phyloP scores from a whole-genome alignment of 768 basidiomycete species.

The Pleurotus citrinopileatus region DNA sequence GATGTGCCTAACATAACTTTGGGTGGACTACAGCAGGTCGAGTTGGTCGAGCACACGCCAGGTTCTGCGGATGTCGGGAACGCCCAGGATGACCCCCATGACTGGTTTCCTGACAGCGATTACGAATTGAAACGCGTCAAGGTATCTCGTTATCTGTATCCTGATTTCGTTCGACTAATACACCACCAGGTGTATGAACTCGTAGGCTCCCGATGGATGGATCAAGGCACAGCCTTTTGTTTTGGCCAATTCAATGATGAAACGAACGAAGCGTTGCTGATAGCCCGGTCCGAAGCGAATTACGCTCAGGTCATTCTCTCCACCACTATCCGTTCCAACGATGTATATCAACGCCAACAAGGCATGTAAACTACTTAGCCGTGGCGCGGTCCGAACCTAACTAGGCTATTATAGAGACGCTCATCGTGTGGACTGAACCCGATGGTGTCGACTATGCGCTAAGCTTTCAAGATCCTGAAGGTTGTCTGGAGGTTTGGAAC shows the following conservation, averaged over 20 bases:
- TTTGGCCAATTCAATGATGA: conserved; percentile 84
- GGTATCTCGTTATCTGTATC: conserved; percentile 39
- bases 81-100: conserved; percentile 53
- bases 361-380: conserved; percentile 42
- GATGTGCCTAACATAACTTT: conserved; percentile 30
- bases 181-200: conserved; percentile 85
- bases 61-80: conserved; percentile 33
- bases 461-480: conserved; percentile 95
- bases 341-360: conserved; percentile 86
- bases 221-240: conserved; percentile 96
- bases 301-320: conserved; percentile 71
- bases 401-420: conserved; percentile 64
- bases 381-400: conserved; percentile 13
- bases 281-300: conserved; percentile 79
- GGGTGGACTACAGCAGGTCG: conserved; percentile 39
- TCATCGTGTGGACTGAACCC: conserved; percentile 99
- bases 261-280: conserved; percentile 72
- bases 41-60: conserved; percentile 43
- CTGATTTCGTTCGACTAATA: conserved; percentile 12
- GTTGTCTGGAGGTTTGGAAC: conserved; percentile 95
- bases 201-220: conserved; percentile 86
- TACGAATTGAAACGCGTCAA: conserved; percentile 86
- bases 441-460: conserved; percentile 93
- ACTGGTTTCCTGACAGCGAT: conserved; percentile 61
- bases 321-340: conserved; percentile 77